Percentiles rank a stretch among this genome's conserved stretches.
These are phyloP conservation scores for Pseudognaphalium luteoalbum DNA, from an alignment of 129 eudicot species.

Conservation along the genomic window DNA sequence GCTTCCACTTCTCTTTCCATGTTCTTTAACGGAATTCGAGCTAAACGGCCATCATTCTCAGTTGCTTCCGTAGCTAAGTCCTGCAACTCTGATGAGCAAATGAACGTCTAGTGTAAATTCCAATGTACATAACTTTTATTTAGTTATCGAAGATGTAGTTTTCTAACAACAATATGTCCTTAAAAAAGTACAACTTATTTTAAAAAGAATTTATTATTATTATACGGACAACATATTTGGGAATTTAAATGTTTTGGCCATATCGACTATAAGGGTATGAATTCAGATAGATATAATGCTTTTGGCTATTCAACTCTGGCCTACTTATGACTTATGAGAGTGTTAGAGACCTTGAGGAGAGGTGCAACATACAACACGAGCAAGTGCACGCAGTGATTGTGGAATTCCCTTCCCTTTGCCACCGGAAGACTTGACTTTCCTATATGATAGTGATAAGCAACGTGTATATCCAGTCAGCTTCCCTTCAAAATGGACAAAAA, in stretches of 20 bases:
- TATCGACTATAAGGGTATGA: background rate
- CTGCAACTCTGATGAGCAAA: slow-evolving; percentile 51
- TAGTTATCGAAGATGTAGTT: background rate
- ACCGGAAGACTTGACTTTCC: slow-evolving; percentile 56
- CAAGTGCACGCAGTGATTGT: slow-evolving; percentile 83
- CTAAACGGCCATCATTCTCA: slow-evolving; percentile 70
- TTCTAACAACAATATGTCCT: slow-evolving; percentile 11
- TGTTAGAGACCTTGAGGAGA: slow-evolving; percentile 53
- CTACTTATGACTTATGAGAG: background rate
- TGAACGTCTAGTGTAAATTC: background rate
- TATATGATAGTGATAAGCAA: slow-evolving; percentile 26
- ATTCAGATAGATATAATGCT: background rate
- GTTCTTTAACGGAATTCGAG: slow-evolving; percentile 62
- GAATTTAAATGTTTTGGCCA: background rate
- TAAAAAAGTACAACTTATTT: background rate
- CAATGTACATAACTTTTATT: background rate
- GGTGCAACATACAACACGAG: slow-evolving; percentile 67
- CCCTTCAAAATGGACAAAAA: slow-evolving; percentile 7
- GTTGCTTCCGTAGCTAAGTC: slow-evolving; percentile 63
- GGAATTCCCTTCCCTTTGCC: slow-evolving; percentile 90
- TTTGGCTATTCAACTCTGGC: background rate
- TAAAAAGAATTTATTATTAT: background rate
- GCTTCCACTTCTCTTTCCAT: slow-evolving; percentile 60
- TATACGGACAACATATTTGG: background rate
- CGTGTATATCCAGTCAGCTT: background rate